These are phyloP conservation scores for Prunus dulcis DNA, from an alignment of 306 rosid species.

Conservation along the genomic window DNA sequence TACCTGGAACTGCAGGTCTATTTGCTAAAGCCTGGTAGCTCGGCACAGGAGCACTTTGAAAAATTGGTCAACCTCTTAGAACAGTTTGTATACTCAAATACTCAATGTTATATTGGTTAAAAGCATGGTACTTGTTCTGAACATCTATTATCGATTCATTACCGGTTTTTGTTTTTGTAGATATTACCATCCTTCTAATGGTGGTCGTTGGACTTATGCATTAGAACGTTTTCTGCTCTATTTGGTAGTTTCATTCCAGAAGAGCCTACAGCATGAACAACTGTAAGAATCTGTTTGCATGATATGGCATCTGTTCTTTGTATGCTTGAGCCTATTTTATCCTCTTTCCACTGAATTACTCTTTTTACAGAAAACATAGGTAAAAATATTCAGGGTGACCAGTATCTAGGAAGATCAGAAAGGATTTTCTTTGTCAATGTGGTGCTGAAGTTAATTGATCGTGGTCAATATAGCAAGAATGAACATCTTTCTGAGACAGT, in stretches of 20 bases:
- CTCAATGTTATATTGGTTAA: constrained; percentile 13
- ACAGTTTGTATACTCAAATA: constrained; percentile 74
- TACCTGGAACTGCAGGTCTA: constrained; percentile 64
- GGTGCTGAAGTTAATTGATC: constrained; percentile 84
- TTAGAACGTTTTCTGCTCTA: constrained; percentile 78
- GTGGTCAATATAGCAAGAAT: constrained; percentile 99
- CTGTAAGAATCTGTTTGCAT: constrained; percentile 48
- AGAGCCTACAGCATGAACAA: constrained; percentile 82
- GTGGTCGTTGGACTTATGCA: constrained; percentile 98
- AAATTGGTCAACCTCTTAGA: constrained; percentile 96
- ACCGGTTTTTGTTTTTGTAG: constrained; percentile 38
- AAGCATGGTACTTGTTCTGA: background rate
- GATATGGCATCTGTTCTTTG: constrained; percentile 22
- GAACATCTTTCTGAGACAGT: constrained; percentile 94
- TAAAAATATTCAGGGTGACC: constrained; percentile 41
- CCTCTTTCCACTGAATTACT: constrained; percentile 39
- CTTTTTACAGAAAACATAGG: constrained; percentile 46
- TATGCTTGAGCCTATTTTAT: constrained; percentile 19
- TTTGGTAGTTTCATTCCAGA: constrained; percentile 83
- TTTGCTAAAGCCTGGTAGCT: constrained; percentile 78
- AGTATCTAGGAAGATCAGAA: constrained; percentile 69
- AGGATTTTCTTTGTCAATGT: constrained; percentile 76
- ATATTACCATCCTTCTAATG: constrained; percentile 98
- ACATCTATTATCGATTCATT: constrained; percentile 14
- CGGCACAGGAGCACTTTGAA: constrained; percentile 67